These are phyloP conservation scores for Vaccinium macrocarpon DNA, from an alignment of 148 eudicot genomes.

Conservation along the genomic window DNA sequence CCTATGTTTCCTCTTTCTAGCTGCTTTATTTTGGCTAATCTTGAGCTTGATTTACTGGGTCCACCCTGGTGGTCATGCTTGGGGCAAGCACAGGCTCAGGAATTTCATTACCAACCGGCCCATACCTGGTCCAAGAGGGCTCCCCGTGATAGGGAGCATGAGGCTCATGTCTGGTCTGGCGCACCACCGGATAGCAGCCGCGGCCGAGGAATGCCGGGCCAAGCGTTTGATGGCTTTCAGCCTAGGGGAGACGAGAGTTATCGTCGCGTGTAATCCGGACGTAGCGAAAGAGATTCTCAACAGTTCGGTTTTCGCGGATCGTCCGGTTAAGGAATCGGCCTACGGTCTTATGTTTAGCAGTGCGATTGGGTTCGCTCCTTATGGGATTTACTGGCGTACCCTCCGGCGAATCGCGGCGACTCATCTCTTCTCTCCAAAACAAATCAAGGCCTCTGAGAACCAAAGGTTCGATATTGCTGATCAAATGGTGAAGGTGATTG, in stretches of 20 bases:
- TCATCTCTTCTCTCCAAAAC: constrained; percentile 70
- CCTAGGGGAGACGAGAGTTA: constrained; percentile 58
- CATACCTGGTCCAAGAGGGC: constrained; percentile 65
- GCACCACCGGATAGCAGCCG: constrained; percentile 51
- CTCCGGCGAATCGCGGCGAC: constrained; percentile 59
- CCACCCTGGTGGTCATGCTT: constrained; percentile 76
- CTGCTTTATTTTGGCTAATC: constrained; percentile 31
- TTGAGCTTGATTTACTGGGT: constrained; percentile 57
- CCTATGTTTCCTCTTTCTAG: constrained; percentile 13
- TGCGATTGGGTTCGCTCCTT: constrained; percentile 84
- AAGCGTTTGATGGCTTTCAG: constrained; percentile 71
- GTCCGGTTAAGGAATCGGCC: constrained; percentile 78
- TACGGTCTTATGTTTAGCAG: constrained; percentile 68
- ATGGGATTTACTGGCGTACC: constrained; percentile 73
- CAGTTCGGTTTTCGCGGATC: constrained; percentile 58
- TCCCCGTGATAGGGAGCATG: constrained; percentile 66
- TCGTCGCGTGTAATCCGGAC: constrained; percentile 57
- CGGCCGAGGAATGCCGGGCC: constrained; percentile 33
- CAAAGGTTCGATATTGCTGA: constrained; percentile 38
- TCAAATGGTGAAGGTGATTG: constrained; percentile 39
- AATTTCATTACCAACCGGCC: neutral
- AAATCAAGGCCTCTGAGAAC: constrained; percentile 44
- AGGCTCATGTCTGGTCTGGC: constrained; percentile 59
- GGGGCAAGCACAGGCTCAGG: constrained; percentile 48
- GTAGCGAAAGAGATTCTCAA: constrained; percentile 68